Evolutionary conservation across 208 protist species (phyloP).

Genomic region (Trypanosoma boissoni): DNA sequence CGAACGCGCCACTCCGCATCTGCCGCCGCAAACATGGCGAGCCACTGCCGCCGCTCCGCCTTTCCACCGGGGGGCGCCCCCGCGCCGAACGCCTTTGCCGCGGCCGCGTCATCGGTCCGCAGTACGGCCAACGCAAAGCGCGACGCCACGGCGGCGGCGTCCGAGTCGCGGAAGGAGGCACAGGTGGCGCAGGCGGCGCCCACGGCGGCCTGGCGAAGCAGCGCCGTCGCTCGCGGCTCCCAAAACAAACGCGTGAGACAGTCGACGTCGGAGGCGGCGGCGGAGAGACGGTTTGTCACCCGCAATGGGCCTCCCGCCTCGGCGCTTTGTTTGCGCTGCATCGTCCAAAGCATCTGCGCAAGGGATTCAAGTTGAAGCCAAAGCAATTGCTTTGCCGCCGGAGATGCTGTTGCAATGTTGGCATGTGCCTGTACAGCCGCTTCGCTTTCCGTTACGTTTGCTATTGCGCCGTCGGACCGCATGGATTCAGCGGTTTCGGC

Average conservation of each 20-base stretch:
- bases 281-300: slow-evolving; percentile 37
- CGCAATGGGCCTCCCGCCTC: slow-evolving; percentile 10
- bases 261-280: slow-evolving; percentile 51
- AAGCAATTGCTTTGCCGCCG: slow-evolving; percentile 48
- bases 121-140: slow-evolving; percentile 51
- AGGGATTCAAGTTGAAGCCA: slow-evolving; percentile 73
- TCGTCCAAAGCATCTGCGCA: slow-evolving; percentile 66
- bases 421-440: background rate
- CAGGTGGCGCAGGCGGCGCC: slow-evolving; percentile 45
- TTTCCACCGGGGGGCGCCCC: slow-evolving; percentile 22
- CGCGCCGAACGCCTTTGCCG: slow-evolving; percentile 18
- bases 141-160: slow-evolving; percentile 34
- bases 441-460: too few relatives aligned
- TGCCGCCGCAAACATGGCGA: slow-evolving; percentile 31
- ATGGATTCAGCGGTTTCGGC: slow-evolving; percentile 20
- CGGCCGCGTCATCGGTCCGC: slow-evolving; percentile 23
- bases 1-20: slow-evolving; percentile 52
- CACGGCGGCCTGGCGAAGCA: slow-evolving; percentile 54
- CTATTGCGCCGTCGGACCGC: too few relatives aligned
- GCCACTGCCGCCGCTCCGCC: slow-evolving; percentile 33
- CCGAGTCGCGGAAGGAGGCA: slow-evolving; percentile 28
- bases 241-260: slow-evolving; percentile 56
- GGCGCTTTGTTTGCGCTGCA: slow-evolving; percentile 64
- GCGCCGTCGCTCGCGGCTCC: slow-evolving; percentile 37
- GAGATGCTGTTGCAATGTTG: slow-evolving; percentile 16